A percentile compares a stretch with the other conserved stretches of the same genome.
Conservation (phyloP, 371 early-diverging fungal species). For the Actinomortierella ambigua region DNA sequence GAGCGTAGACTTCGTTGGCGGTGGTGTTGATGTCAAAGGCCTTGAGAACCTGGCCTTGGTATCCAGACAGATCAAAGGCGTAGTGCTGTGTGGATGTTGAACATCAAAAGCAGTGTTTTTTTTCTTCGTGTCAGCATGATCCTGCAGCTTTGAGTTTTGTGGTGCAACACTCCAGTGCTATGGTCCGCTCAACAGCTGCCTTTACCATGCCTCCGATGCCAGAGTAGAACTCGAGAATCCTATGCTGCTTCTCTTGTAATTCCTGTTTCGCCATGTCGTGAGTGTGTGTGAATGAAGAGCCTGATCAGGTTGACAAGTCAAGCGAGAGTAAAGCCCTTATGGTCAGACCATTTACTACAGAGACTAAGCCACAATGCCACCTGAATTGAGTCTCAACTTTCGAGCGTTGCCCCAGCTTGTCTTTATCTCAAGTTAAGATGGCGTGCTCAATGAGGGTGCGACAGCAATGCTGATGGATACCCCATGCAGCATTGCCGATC, state of each 20-base stretch:
- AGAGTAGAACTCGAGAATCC: conserved; percentile 71
- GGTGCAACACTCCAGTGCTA: neutral
- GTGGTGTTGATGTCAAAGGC: conserved; percentile 85
- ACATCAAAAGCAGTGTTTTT: neutral
- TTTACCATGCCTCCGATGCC: conserved; percentile 78
- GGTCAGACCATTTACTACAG: too few species aligned
- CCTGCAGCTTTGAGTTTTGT: neutral
- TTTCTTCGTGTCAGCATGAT: neutral
- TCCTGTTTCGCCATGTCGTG: too few species aligned
- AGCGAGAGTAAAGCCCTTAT: too few species aligned
- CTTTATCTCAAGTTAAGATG: too few species aligned
- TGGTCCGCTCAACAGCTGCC: neutral
- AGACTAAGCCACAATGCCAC: too few species aligned
- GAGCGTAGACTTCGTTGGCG: conserved; percentile 78
- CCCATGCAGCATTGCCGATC: neutral
- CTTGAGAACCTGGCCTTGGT: conserved; percentile 63
- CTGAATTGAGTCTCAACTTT: too few species aligned
- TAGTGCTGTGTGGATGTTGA: conserved; percentile 57
- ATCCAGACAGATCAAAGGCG: conserved; percentile 65
- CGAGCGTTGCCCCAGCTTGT: too few species aligned
- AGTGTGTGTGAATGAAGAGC: too few species aligned
- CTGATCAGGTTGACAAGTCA: too few species aligned
- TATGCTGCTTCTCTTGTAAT: conserved; percentile 8
- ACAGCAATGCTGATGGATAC: neutral
- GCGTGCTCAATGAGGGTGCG: too few species aligned